phyloP scores from a whole-genome alignment of 2,329 filamentous ascomycete genomes.

The Clonostachys sp. region DNA sequence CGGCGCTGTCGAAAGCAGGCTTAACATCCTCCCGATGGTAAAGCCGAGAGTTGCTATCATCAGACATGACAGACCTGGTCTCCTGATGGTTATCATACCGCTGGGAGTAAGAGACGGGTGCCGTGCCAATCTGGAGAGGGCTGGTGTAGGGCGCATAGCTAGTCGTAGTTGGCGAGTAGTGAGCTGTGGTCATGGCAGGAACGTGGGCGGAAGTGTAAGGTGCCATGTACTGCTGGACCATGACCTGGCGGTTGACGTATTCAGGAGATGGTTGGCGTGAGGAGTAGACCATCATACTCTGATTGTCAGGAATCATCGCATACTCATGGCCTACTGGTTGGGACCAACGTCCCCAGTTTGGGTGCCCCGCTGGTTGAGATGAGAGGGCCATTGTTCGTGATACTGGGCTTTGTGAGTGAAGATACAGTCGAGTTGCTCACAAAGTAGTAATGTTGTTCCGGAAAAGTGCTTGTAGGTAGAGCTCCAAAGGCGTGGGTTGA shows the following conservation, averaged over 20 bases:
- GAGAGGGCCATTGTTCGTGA: constrained; percentile 36
- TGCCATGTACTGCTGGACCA: constrained; percentile 43
- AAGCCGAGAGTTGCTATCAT: too few species aligned
- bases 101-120: background rate
- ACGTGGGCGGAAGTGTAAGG: constrained; percentile 33
- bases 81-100: too few species aligned
- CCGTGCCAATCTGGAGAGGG: constrained; percentile 23
- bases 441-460: too few species aligned
- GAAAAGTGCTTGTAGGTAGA: too few species aligned
- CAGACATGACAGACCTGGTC: too few species aligned
- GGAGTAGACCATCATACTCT: constrained; percentile 44
- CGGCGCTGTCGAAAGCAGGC: too few species aligned
- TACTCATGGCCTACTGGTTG: constrained; percentile 43
- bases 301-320: constrained; percentile 37
- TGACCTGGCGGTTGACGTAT: constrained; percentile 33
- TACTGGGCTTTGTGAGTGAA: background rate
- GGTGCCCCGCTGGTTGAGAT: constrained; percentile 34
- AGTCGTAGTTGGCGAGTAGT: constrained; percentile 38
- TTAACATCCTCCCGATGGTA: too few species aligned
- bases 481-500: too few species aligned
- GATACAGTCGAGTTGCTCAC: background rate
- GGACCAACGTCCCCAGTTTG: constrained; percentile 52
- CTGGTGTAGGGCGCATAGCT: constrained; percentile 36
- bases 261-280: constrained; percentile 28
- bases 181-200: constrained; percentile 31